Evolutionary conservation across 768 basidiomycete species (phyloP).

Genomic region (Daedaleopsis sinensis): DNA sequence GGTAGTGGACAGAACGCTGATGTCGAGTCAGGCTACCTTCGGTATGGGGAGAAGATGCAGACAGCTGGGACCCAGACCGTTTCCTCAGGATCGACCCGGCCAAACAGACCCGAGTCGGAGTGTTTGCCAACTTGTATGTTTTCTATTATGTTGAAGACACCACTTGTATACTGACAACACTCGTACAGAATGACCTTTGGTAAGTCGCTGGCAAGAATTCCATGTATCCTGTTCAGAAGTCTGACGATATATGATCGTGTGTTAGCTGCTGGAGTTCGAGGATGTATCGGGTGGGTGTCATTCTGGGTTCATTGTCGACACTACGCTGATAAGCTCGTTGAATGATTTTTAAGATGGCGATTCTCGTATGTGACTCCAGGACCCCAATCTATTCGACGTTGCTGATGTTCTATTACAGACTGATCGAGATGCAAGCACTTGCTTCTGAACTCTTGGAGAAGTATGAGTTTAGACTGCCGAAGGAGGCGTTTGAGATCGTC

Average conservation of each 20-base stretch:
- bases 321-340: not conserved
- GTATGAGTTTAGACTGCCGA: constrained; percentile 33
- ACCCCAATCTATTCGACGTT: not conserved
- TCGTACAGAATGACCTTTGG: not conserved
- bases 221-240: no score
- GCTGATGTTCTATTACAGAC: constrained; percentile 26
- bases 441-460: constrained; percentile 33
- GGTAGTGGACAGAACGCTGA: not conserved
- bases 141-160: not conserved
- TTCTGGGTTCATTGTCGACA: not conserved
- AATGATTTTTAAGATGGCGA: constrained; percentile 17
- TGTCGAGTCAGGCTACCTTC: constrained; percentile 13
- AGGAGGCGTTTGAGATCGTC: constrained; percentile 27
- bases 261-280: constrained; percentile 13
- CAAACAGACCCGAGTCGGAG: constrained; percentile 20
- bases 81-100: constrained; percentile 17
- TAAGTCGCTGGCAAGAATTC: not conserved
- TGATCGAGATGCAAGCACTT: constrained; percentile 35
- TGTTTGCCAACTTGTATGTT: constrained; percentile 6
- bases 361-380: constrained; percentile 25
- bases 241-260: not conserved
- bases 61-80: constrained; percentile 29
- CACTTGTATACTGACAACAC: not conserved
- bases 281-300: constrained; percentile 15
- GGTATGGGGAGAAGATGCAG: constrained; percentile 33